Base-by-base conservation (phyloP, 176 grass and related monocot species). In the Dendrocalamus sinicus region DNA sequence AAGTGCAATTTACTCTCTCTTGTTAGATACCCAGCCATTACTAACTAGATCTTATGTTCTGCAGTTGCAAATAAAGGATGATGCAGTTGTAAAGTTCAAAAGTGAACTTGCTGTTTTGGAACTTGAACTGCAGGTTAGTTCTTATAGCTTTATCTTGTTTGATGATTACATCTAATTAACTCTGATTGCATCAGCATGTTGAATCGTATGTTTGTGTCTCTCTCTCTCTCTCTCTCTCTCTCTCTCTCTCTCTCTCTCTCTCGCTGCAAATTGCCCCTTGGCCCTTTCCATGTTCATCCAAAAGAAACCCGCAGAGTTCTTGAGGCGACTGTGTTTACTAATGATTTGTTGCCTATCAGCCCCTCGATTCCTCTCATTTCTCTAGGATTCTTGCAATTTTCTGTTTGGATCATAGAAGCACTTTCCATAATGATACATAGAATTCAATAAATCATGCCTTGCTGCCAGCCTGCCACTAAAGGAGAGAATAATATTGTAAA, bases 31-130 rank as follows among this genome's bases (percentile, higher is more conserved):
- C 9, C 28, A 37, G 13, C 43, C 44, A 86, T 59, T 66, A 63
- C 32, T 82, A 67, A 86, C 60, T 89, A 63, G 44, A 72, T 57
- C 28, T 83, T 75, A 75, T 87, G 70, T 87, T 88, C 64, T 86
- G 47, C 88, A 98, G 96, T 75, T 89, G 59, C 93, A 92, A 88
- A 70, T 78, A 79, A 92, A 95, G 82, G 93, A 98, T 87, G 90
- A 91, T 63, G 84, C 77, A 67, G 50, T 92, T 64, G 70, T 86
- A 4, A 89, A 94, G 68, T 95, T 94, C 91, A 95, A 92, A 89
- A 88, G 86, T 87, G 91, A 98, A 84, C 92, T 98, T 86, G 93
- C 96, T 75, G 81, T 89, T 73, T 92, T 98, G 88, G 96, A 98
- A 82, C 93, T 95, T 75, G 93, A 98, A 88, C 88, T 98, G 78